Evolutionary conservation across 805 yeast species (phyloP), one percentile per base, ranked within the genome.

Genomic region (Zygosaccharomyces pseudorouxii): DNA sequence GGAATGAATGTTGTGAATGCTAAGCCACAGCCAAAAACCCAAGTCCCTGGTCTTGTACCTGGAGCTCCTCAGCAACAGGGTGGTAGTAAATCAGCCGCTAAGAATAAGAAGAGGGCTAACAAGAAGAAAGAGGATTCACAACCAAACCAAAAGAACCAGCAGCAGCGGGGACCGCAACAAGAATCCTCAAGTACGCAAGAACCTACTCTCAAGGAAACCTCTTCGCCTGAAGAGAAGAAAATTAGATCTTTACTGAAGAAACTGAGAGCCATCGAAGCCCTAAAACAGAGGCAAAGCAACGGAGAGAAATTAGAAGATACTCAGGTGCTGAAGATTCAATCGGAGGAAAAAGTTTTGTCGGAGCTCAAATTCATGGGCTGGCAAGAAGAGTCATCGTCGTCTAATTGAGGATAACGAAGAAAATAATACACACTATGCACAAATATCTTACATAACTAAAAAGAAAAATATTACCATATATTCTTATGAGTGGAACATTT

Each of bases 301-400:
- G 95, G 92, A 43, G 97, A 89, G 54, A 75, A 81, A 52, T 77
- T 93, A 57, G 99, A 93, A 71, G 95, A 84, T 60, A 93, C 98
- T 28, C 99, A 93, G 73, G 72, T 88, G 37, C 75, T 87, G 64
- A 93, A 93, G 71, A 92, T 93, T 56, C 77, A 81, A 53, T 89
- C 95, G 43, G 99, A 93, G 71, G 81, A 74, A 25, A 82, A 83
- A 47, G 87, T 93, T 45, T 78, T 89, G 68, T 71, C 73, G 46
- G 96, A 93, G 58, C 77, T 93, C 62, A 71, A 72, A 53, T 70
- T 77, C 33, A 77, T 90, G 54, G 99, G 98, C 23, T 93, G 86
- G 86, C 62, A 63, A 30, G 80, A 72, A 38, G 64, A 63, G 18
- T 14, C 29, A 29, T 16, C 20, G 2, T 16, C 20, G 6, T 33